Evolutionary conservation across 805 yeast genomes (phyloP), one percentile per base, ranked within the genome.

Genomic region (Scheffersomyces ergatensis): DNA sequence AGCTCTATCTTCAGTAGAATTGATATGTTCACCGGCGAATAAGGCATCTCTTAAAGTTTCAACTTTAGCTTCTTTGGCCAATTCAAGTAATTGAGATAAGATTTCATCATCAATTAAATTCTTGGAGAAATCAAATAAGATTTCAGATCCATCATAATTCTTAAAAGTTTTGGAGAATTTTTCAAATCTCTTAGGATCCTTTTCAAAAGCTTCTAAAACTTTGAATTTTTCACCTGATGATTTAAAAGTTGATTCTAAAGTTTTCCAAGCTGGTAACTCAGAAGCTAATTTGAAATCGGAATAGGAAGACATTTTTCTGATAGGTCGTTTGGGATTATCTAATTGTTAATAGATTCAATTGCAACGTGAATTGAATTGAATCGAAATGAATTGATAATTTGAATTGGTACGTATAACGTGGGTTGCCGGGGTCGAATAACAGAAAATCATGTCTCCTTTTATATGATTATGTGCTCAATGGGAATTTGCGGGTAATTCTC

Each of bases 1-100:
- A 31, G 99, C 98, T 70, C 96, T 81, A 70, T 82, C 85, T 73
- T 93, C 99, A 47, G 99, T 93, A 71, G 80, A 79, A 78, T 93
- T 93, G 77, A 93, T 89, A 71, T 88, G 89, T 45, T 82, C 86
- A 65, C 99, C 99, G 23, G 77, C 78, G 62, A 93, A 93, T 89
- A 93, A 83, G 42, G 77, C 87, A 58, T 92, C 95, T 66, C 98
- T 82, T 63, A 93, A 80, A 44, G 74, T 62, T 65, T 89, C 93
- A 54, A 93, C 90, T 40, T 82, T 78, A 51, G 97, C 90, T 69
- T 93, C 95, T 63, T 82, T 80, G 54, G 98, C 98, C 60, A 93
- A 80, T 57, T 80, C 75, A 48, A 88, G 48, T 63, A 93, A 79
- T 39, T 79, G 65, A 25, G 67, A 53, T 53, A 88, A 67, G 59